Evolutionary conservation across 2,329 filamentous ascomycete genomes (phyloP), one percentile per base, ranked within the genome.

Genomic region (Pyrenochaeta sp.): DNA sequence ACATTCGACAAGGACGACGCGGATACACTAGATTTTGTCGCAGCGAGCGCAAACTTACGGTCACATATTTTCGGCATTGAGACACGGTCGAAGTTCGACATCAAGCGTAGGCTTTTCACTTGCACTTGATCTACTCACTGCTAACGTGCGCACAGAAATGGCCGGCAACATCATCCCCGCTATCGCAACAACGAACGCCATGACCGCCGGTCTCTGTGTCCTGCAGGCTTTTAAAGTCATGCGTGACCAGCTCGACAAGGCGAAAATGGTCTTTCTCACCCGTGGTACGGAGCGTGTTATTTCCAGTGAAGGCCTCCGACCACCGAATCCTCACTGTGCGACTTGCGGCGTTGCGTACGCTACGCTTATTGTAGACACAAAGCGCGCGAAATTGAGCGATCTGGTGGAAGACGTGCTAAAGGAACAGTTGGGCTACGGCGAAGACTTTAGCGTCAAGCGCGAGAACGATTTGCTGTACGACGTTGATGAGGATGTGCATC

Each of bases 151-250:
- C 24, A 49, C 59, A 85, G 91, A 99, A 79, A 99, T 98, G 94
- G 95, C 95, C 3, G 95, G 95, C 52, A 99, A 99, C 75, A 99
- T 99, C 70, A 99, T 99, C 60, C 95, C 95, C 1, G 95, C 95
- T 1, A 99, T 99, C 73, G 95, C 95, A 5, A 99, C 95, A 0
- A 98, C 95, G 0, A 99, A 99, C 76, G 95, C 95, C 15, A 96
- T 98, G 76, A 94, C 95, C 1, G 95, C 95, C 15, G 91, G 92
- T 12, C 85, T 99, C 9, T 98, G 93, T 72, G 93, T 98, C 6
- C 81, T 99, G 27, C 90, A 98, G 76, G 90, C 93, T 0, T 95
- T 96, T 83, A 98, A 97, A 77, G 90, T 98, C 25, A 81, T 99
- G 56, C 89, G 84, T 71, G 86, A 88, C 22, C 81, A 85, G 48